A percentile compares a stretch with the other conserved stretches of the same genome.
Conservation (phyloP, 1,284 basidiomycete genomes). For the Schizophyllum commune region DNA sequence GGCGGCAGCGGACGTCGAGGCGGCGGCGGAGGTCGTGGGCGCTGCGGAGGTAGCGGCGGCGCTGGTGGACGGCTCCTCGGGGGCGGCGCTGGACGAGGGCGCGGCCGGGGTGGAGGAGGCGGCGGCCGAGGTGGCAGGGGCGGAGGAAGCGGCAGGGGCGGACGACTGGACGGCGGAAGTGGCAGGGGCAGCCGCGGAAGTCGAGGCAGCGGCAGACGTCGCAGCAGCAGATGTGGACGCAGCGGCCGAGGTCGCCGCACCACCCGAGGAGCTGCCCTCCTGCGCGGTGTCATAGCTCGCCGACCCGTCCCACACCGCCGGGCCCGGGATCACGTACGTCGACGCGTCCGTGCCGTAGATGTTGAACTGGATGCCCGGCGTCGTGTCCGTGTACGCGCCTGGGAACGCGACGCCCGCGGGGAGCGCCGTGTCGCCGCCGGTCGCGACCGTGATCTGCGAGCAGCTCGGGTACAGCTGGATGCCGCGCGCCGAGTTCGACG, state of each 20-base stretch:
- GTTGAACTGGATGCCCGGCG: constrained; percentile 48
- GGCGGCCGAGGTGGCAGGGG: not conserved
- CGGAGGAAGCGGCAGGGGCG: not conserved
- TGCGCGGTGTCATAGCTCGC: not conserved
- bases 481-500: constrained; percentile 28
- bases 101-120: too few relatives aligned
- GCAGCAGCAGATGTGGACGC: not conserved
- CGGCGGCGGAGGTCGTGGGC: not conserved
- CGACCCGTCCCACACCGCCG: not conserved
- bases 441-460: constrained; percentile 52
- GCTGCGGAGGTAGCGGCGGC: not conserved
- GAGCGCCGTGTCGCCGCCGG: constrained; percentile 32
- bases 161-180: not conserved
- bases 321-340: not conserved
- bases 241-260: not conserved
- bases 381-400: constrained; percentile 53
- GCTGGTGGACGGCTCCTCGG: not conserved
- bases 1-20: not conserved
- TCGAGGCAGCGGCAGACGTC: not conserved
- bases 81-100: not conserved
- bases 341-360: not conserved
- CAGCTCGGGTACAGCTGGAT: constrained; percentile 74
- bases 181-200: not conserved
- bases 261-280: not conserved
- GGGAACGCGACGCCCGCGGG: constrained; percentile 51